Conservation (phyloP, 257 asterid genomes). For the Salvia splendens region DNA sequence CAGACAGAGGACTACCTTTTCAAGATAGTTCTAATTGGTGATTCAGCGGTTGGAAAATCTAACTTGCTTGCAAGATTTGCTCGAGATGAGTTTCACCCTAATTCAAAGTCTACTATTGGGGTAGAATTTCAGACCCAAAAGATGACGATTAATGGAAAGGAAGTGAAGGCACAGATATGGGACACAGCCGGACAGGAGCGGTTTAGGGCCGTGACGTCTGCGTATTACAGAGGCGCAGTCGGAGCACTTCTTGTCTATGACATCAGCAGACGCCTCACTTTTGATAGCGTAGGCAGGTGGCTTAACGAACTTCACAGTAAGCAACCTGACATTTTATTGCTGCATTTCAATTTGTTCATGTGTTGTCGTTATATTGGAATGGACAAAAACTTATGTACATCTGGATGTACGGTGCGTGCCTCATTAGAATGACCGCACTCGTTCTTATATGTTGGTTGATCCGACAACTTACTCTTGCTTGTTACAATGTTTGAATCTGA, state of each 20-base stretch:
- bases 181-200: slow-evolving; percentile 99
- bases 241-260: slow-evolving; percentile 97
- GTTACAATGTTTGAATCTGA: slow-evolving; percentile 13
- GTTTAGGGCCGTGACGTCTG: slow-evolving; percentile 96
- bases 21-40: slow-evolving; percentile 77
- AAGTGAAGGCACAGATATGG: slow-evolving; percentile 96
- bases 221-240: slow-evolving; percentile 96
- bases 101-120: slow-evolving; percentile 92
- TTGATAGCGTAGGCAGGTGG: slow-evolving; percentile 87
- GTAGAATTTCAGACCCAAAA: slow-evolving; percentile 98
- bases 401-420: no score
- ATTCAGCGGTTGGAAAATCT: slow-evolving; percentile 97
- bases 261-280: slow-evolving; percentile 87
- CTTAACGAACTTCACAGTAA: slow-evolving; percentile 96
- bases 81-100: slow-evolving; percentile 85
- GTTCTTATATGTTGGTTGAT: not conserved
- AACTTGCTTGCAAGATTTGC: slow-evolving; percentile 96
- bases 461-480: not conserved
- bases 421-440: no score
- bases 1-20: slow-evolving; percentile 81
- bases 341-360: not conserved
- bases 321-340: slow-evolving; percentile 26
- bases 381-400: no score
- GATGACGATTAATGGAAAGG: slow-evolving; percentile 79
- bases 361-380: no score